Conservation (phyloP, 208 protist genomes). For the Acanthamoeba castellanii region DNA sequence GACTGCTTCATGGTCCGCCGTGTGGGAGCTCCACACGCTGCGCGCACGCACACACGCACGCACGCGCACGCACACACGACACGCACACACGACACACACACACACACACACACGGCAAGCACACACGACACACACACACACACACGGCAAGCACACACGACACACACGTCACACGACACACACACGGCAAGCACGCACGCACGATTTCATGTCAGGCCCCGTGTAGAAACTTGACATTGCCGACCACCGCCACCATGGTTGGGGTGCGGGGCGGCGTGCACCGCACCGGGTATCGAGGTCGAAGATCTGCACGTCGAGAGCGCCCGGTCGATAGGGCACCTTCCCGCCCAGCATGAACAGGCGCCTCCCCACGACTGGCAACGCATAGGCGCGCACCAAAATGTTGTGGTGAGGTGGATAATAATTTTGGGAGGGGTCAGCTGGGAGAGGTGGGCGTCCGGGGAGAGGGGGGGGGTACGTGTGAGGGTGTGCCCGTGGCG, state of each 20-base stretch:
- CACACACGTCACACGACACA: background rate
- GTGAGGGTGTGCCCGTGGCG: constrained; percentile 3
- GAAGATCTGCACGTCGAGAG: background rate
- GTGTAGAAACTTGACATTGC: no score
- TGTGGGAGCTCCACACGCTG: background rate
- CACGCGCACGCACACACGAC: no score
- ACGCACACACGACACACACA: no score
- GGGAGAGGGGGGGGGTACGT: background rate
- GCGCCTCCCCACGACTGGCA: constrained; percentile 9
- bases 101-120: no score
- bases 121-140: no score
- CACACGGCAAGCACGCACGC: no score
- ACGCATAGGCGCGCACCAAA: background rate
- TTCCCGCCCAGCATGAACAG: background rate
- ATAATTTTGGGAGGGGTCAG: no score
- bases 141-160: background rate
- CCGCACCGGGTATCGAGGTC: background rate
- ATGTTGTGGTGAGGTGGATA: background rate
- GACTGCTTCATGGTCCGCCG: background rate
- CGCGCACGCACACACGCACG: background rate
- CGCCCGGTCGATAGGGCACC: background rate
- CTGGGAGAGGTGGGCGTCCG: no score
- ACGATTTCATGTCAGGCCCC: no score
- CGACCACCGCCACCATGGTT: no score
- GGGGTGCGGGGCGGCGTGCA: no score